These are phyloP conservation scores for Teratosphaeria nubilosa DNA, from an alignment of 2,329 filamentous ascomycete species.

Conservation along the genomic window DNA sequence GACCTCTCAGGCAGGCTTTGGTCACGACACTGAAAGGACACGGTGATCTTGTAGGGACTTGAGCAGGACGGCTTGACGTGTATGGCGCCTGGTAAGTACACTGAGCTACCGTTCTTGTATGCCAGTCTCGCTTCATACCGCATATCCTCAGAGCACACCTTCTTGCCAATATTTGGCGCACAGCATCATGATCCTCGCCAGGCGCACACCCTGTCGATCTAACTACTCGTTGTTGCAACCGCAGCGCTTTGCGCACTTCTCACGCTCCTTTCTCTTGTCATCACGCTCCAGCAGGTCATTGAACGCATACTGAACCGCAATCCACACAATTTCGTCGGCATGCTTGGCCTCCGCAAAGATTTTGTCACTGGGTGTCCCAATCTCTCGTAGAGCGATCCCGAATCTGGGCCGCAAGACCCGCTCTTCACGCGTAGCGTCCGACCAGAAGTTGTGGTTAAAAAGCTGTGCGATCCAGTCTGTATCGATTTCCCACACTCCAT, in stretches of 20 bases:
- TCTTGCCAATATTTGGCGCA: too few relatives aligned
- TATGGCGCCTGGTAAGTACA: too few relatives aligned
- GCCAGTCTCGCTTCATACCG: too few relatives aligned
- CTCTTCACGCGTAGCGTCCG: background rate
- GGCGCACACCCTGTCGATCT: too few relatives aligned
- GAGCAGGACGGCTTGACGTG: too few relatives aligned
- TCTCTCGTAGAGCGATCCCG: background rate
- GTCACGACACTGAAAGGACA: too few relatives aligned
- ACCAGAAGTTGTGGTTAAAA: background rate
- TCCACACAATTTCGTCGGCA: background rate
- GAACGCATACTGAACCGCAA: background rate
- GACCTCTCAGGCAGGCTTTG: background rate
- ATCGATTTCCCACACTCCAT: background rate
- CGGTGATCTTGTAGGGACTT: too few relatives aligned
- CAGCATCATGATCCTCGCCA: too few relatives aligned
- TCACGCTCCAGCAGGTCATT: background rate
- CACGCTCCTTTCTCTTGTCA: background rate
- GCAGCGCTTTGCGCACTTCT: too few relatives aligned
- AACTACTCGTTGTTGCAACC: too few relatives aligned
- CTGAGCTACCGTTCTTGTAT: too few relatives aligned
- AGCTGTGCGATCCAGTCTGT: background rate
- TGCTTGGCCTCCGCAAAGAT: background rate
- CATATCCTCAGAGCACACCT: too few relatives aligned
- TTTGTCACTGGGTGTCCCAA: background rate
- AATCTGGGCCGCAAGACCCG: background rate